A percentile compares a stretch with the other conserved stretches of the same genome.
phyloP scores from a whole-genome alignment of 169 alveolate species.

The Plasmodium adleri region DNA sequence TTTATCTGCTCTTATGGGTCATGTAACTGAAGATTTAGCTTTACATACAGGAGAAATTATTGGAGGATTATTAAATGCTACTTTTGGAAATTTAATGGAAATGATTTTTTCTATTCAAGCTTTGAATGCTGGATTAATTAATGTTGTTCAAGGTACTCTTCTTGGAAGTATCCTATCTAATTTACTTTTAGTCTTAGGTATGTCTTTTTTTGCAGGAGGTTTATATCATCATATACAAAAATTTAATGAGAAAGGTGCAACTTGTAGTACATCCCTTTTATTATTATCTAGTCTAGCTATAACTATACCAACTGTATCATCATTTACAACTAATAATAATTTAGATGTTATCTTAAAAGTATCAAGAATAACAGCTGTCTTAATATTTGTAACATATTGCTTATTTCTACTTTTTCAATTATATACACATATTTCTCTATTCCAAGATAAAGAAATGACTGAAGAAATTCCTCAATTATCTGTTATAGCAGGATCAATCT shows the following conservation, averaged over 20 bases:
- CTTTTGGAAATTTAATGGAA: conserved; percentile 93
- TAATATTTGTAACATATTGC: conserved; percentile 83
- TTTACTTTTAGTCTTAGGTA: conserved; percentile 88
- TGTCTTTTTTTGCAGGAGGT: conserved; percentile 93
- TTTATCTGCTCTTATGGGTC: conserved; percentile 88
- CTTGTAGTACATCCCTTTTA: conserved; percentile 87
- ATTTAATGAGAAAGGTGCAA: conserved; percentile 90
- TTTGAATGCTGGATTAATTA: conserved; percentile 82
- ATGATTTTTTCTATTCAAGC: conserved; percentile 91
- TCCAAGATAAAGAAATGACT: conserved; percentile 82
- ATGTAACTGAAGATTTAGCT: conserved; percentile 90
- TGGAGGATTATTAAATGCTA: conserved; percentile 92
- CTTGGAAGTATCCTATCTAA: conserved; percentile 90
- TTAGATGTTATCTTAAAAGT: conserved; percentile 79
- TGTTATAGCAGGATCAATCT: conserved; percentile 77
- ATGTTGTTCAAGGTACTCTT: conserved; percentile 91
- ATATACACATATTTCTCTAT: conserved; percentile 86
- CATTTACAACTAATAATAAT: conserved; percentile 70
- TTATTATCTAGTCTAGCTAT: conserved; percentile 87
- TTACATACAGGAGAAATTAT: conserved; percentile 89
- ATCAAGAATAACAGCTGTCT: conserved; percentile 87
- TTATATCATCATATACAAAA: conserved; percentile 87
- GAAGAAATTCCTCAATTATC: conserved; percentile 81
- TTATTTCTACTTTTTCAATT: conserved; percentile 87
- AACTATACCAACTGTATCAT: conserved; percentile 87